These are phyloP conservation scores for Lyophyllum semitale DNA, from an alignment of 768 basidiomycete genomes.

Conservation along the genomic window DNA sequence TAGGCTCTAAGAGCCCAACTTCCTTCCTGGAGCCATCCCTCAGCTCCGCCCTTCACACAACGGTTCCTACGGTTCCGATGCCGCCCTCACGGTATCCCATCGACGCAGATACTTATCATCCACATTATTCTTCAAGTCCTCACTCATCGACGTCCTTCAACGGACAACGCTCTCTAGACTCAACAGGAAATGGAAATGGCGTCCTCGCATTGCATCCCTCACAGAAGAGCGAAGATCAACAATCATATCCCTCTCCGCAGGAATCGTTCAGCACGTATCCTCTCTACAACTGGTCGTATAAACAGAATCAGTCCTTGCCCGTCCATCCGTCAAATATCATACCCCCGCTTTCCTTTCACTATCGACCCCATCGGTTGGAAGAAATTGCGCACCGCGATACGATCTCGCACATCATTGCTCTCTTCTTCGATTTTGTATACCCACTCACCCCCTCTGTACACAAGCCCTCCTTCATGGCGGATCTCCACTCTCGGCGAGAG, in stretches of 20 bases:
- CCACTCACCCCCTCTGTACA: constrained; percentile 90
- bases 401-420: constrained; percentile 77
- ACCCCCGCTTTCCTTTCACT: constrained; percentile 72
- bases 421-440: constrained; percentile 95
- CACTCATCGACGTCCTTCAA: constrained; percentile 41
- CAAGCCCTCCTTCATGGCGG: constrained; percentile 91
- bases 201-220: constrained; percentile 32
- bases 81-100: constrained; percentile 74
- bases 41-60: constrained; percentile 34
- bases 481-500: constrained; percentile 76
- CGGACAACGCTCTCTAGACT: constrained; percentile 39
- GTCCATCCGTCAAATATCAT: constrained; percentile 47
- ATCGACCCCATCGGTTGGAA: constrained; percentile 76
- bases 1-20: constrained; percentile 44
- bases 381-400: constrained; percentile 82
- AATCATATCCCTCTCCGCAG: constrained; percentile 38
- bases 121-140: constrained; percentile 48
- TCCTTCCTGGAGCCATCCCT: constrained; percentile 57
- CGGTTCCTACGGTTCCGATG: constrained; percentile 43
- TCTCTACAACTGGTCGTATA: constrained; percentile 71
- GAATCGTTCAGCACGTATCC: constrained; percentile 68
- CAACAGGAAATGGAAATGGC: constrained; percentile 31
- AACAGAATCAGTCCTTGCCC: constrained; percentile 53
- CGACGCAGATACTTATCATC: constrained; percentile 66
- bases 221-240: constrained; percentile 49